phyloP scores from a whole-genome alignment of 306 rosid species.

The Datisca glomerata region DNA sequence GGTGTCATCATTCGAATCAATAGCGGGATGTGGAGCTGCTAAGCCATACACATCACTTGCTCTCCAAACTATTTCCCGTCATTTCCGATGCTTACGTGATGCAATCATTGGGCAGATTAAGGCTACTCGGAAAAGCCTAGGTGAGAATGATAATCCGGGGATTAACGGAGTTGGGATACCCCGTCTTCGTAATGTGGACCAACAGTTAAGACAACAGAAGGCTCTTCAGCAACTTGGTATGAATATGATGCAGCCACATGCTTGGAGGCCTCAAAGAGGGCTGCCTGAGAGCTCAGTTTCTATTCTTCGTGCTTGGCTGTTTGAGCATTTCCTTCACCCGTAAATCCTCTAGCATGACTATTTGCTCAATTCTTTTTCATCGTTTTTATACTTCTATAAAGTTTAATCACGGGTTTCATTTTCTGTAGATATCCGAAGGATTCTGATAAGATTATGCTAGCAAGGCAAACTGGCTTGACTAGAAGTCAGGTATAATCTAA shows the following conservation, averaged over 20 bases:
- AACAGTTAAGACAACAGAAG: conserved; percentile 64
- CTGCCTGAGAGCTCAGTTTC: conserved; percentile 78
- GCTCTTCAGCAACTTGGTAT: conserved; percentile 81
- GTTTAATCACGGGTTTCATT: neutral
- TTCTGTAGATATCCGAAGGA: conserved; percentile 64
- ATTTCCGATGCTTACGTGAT: conserved; percentile 68
- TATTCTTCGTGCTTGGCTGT: conserved; percentile 77
- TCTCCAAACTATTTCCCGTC: conserved; percentile 72
- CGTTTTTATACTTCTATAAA: neutral
- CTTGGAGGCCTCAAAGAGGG: conserved; percentile 84
- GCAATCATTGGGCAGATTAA: conserved; percentile 58
- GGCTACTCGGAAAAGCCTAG: conserved; percentile 49
- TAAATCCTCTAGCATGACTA: conserved; percentile 18
- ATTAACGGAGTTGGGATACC: conserved; percentile 63
- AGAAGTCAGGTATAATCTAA: conserved; percentile 95
- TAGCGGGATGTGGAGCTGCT: conserved; percentile 68
- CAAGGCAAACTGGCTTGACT: conserved; percentile 75
- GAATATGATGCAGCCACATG: conserved; percentile 73
- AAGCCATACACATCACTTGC: conserved; percentile 78
- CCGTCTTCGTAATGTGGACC: conserved; percentile 65
- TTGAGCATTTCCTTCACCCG: conserved; percentile 93
- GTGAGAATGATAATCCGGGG: conserved; percentile 53
- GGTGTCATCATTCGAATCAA: conserved; percentile 60
- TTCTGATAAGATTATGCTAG: conserved; percentile 80
- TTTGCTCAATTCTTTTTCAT: neutral